Conservation (phyloP, 768 basidiomycete genomes). For the Phylloporus scabripes region DNA sequence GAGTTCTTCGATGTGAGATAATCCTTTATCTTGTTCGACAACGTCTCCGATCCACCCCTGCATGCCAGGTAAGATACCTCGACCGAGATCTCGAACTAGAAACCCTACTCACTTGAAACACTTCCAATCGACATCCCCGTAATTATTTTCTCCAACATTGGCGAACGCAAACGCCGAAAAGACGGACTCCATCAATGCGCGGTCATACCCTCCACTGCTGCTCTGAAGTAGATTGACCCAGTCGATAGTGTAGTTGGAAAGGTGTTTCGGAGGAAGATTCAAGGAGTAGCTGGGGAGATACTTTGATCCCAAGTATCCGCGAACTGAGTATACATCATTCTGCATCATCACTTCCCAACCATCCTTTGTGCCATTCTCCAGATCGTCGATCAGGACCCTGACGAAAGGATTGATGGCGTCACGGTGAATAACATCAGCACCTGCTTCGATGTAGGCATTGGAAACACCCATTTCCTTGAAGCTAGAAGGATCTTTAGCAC, state of each 20-base stretch:
- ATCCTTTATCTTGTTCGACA: constrained; percentile 22
- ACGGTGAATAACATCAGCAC: background rate
- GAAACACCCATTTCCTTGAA: background rate
- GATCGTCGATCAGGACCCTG: constrained; percentile 14
- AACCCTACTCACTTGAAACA: constrained; percentile 27
- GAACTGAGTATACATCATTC: constrained; percentile 28
- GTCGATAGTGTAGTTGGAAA: constrained; percentile 24
- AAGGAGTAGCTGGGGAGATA: constrained; percentile 22
- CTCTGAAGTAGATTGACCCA: constrained; percentile 31
- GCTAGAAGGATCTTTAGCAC: background rate
- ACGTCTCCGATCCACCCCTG: constrained; percentile 22
- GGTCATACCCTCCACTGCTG: constrained; percentile 31
- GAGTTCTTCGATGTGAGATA: constrained; percentile 5
- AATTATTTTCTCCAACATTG: background rate
- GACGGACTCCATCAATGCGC: constrained; percentile 32
- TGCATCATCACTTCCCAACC: constrained; percentile 27
- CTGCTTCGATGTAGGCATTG: background rate
- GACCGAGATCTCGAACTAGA: background rate
- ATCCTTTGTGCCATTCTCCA: constrained; percentile 6
- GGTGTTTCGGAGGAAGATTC: constrained; percentile 13
- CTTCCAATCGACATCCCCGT: constrained; percentile 20
- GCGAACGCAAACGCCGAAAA: constrained; percentile 28
- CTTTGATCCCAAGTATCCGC: constrained; percentile 22
- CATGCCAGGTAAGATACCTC: background rate
- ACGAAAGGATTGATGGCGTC: background rate